Evolutionary conservation across 2,329 filamentous ascomycete genomes (phyloP).

Genomic region (Leptodontidium sp.): DNA sequence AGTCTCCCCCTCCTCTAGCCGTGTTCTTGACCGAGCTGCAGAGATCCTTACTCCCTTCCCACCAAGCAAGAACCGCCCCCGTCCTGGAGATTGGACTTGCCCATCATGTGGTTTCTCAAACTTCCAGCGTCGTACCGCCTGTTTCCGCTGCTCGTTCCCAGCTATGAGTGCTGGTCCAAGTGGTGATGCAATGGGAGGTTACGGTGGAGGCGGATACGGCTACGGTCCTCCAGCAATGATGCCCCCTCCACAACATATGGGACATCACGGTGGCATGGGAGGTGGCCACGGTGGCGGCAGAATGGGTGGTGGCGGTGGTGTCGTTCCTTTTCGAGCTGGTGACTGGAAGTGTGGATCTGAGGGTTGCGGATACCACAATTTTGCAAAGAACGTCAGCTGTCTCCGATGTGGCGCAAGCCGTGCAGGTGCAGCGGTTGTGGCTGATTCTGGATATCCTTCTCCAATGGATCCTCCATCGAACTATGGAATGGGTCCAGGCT

Average conservation of each 20-base stretch:
- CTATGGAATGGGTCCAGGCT: conserved; percentile 85
- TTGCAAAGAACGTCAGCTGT: conserved; percentile 98
- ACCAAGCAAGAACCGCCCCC: conserved; percentile 96
- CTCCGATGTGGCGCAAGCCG: conserved; percentile 95
- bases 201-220: conserved; percentile 65
- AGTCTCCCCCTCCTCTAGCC: conserved; percentile 95
- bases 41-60: conserved; percentile 98
- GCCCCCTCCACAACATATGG: conserved; percentile 78
- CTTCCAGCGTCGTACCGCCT: conserved; percentile 97
- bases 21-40: conserved; percentile 92
- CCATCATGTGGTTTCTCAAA: conserved; percentile 99
- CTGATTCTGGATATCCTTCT: conserved; percentile 89
- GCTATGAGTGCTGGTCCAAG: conserved; percentile 82
- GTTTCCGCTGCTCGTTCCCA: conserved; percentile 99
- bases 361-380: conserved; percentile 98
- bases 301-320: conserved; percentile 82
- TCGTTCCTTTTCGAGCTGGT: conserved; percentile 96
- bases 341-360: conserved; percentile 99
- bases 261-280: conserved; percentile 60
- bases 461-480: conserved; percentile 86
- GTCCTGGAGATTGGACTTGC: conserved; percentile 98
- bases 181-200: conserved; percentile 73
- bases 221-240: conserved; percentile 82
- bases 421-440: conserved; percentile 91
- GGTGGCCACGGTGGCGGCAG: conserved; percentile 68